A percentile compares a stretch with the other conserved stretches of the same genome.
Evolutionary conservation across 441 rosid species (phyloP).

Genomic region (Populus tomentosa): DNA sequence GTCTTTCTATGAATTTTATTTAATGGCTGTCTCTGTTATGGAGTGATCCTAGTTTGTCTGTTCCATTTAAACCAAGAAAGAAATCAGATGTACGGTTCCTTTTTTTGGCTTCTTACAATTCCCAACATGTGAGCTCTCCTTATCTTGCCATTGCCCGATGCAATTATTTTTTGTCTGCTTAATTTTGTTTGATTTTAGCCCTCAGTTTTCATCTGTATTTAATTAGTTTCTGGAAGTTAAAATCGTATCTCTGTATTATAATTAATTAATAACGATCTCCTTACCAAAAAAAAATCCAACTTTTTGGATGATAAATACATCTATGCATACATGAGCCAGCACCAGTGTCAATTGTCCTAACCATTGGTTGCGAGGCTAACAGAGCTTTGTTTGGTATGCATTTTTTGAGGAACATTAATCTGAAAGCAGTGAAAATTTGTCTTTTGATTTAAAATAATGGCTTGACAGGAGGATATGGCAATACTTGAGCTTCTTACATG

Average conservation of each 20-base stretch:
- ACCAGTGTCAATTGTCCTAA: neutral
- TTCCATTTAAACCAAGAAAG: neutral
- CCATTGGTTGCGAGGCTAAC: neutral
- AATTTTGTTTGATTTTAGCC: neutral
- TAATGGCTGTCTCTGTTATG: neutral
- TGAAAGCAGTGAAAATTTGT: neutral
- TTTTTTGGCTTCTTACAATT: constrained; percentile 12
- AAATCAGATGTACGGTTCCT: neutral
- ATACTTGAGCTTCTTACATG: neutral
- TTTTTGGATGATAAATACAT: neutral
- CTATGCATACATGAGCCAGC: neutral
- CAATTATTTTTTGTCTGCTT: constrained; percentile 1
- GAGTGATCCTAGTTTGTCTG: constrained; percentile 8
- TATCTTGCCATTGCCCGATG: constrained; percentile 1
- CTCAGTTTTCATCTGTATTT: neutral
- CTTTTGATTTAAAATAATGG: neutral
- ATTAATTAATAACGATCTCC: neutral
- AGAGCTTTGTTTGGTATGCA: neutral
- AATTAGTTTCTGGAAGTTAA: neutral
- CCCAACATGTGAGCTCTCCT: constrained; percentile 16
- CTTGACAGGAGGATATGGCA: neutral
- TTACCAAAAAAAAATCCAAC: neutral
- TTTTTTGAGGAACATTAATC: neutral
- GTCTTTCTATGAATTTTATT: neutral
- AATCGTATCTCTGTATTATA: neutral